Evolutionary conservation across 1,284 basidiomycete species (phyloP), one percentile per base, ranked within the genome.

Genomic region (Phylloboletellus chloephorus): DNA sequence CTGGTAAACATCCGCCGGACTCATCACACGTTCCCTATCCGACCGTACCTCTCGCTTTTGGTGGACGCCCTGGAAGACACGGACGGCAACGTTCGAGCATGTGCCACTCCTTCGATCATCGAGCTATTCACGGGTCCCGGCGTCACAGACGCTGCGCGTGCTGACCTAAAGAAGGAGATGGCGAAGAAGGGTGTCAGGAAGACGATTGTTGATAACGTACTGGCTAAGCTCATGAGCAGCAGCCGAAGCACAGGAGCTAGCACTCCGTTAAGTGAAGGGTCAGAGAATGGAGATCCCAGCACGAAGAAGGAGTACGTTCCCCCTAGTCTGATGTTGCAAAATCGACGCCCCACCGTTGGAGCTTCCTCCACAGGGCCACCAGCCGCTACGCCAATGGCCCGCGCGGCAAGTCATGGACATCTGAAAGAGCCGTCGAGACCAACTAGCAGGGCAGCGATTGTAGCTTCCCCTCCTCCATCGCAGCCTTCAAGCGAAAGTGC

Each of bases 81-180:
- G 1, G 95, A 99, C 58, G 79, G 84, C 4, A 78, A 79, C 50
- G 95, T 98, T 35, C 82, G 96, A 26, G 87, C 92, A 44, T 84
- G 82, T 54, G 86, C 95, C 1, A 76, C 83, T 37, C 72, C 78
- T 53, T 84, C 90, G 0, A 75, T 93, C 34, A 76, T 96, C 11
- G 79, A 85, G 46, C 74, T 98, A 31, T 93, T 97, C 56, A 81
- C 88, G 0, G 84, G 84, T 9, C 76, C 88, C 1, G 76, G 76
- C 1, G 86, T 90, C 6, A 82, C 85, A 0, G 81, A 94, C 52
- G 82, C 81, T 7, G 95, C 94, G 3, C 82, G 89, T 35, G 78
- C 90, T 1, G 94, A 98, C 60, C 72, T 98, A 39, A 97, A 97
- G 69, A 93, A 89, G 59, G 88, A 93, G 59, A 74, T 98, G 72